Evolutionary conservation across 2,329 filamentous ascomycete species (phyloP).

Genomic region (Fusarium albosuccineum): DNA sequence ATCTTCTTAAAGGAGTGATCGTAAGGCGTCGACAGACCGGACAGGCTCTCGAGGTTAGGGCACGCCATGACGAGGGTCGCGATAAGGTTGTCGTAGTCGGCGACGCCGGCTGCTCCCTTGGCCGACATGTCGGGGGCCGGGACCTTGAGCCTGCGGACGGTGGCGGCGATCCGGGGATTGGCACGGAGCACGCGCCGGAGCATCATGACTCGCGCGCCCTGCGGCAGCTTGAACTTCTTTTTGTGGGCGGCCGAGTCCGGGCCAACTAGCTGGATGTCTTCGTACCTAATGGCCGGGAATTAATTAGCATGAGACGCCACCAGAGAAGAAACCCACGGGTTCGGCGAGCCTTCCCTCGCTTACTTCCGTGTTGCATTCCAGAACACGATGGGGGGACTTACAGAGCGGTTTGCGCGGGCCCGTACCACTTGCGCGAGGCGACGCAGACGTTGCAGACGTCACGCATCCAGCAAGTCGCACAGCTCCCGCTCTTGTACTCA

Average conservation of each 20-base stretch:
- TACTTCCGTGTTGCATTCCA: conserved; percentile 6
- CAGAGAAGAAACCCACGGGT: background rate
- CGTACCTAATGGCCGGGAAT: conserved; percentile 59
- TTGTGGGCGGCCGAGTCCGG: conserved; percentile 67
- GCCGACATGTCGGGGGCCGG: conserved; percentile 59
- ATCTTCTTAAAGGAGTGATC: conserved; percentile 68
- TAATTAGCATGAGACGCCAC: conserved; percentile 28
- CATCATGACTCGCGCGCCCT: conserved; percentile 66
- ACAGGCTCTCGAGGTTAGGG: conserved; percentile 71
- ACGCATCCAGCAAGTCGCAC: conserved; percentile 75
- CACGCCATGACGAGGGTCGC: conserved; percentile 74
- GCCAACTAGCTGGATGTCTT: conserved; percentile 70
- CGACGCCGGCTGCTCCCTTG: conserved; percentile 49
- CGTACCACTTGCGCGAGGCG: conserved; percentile 65
- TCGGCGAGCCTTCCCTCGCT: background rate
- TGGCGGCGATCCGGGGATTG: conserved; percentile 64
- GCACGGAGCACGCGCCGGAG: conserved; percentile 69
- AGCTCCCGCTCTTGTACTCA: conserved; percentile 62
- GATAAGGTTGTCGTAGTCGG: conserved; percentile 69
- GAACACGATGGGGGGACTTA: conserved; percentile 51
- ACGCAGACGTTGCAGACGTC: conserved; percentile 67
- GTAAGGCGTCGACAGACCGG: conserved; percentile 67
- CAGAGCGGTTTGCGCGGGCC: conserved; percentile 64
- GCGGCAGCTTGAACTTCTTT: conserved; percentile 68
- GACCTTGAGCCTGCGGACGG: conserved; percentile 70